Percentiles rank a stretch among this genome's conserved stretches.
phyloP scores from a whole-genome alignment of 768 basidiomycete genomes.

The Hericium erinaceus region DNA sequence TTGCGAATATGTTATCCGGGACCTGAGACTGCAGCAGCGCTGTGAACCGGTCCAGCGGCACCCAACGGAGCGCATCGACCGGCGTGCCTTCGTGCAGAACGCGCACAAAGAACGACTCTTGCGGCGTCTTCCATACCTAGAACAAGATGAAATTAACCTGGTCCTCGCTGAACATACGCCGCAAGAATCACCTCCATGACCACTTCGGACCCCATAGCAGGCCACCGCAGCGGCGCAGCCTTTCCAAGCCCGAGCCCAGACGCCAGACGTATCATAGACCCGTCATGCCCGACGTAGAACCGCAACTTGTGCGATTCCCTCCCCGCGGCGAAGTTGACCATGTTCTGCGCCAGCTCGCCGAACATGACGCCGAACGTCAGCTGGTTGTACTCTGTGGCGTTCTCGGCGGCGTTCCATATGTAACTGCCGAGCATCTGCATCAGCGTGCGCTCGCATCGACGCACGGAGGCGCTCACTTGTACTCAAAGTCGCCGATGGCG shows the following conservation, averaged over 20 bases:
- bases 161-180: neutral
- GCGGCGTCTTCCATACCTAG: slow-evolving; percentile 30
- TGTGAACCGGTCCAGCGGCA: slow-evolving; percentile 26
- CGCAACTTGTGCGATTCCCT: slow-evolving; percentile 27
- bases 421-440: slow-evolving; percentile 24
- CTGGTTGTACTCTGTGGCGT: slow-evolving; percentile 32
- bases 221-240: slow-evolving; percentile 30
- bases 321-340: slow-evolving; percentile 25
- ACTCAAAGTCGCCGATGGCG: slow-evolving; percentile 30
- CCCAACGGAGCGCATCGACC: slow-evolving; percentile 29
- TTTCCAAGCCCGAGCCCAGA: slow-evolving; percentile 32
- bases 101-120: slow-evolving; percentile 25
- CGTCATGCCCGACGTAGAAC: slow-evolving; percentile 40
- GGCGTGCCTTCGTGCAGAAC: slow-evolving; percentile 36
- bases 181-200: slow-evolving; percentile 30
- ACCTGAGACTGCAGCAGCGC: slow-evolving; percentile 23
- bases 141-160: neutral
- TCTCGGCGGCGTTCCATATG: slow-evolving; percentile 39
- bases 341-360: slow-evolving; percentile 32
- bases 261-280: slow-evolving; percentile 32
- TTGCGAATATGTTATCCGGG: slow-evolving; percentile 24
- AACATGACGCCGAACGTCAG: slow-evolving; percentile 41
- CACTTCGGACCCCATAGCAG: slow-evolving; percentile 38
- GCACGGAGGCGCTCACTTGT: slow-evolving; percentile 22
- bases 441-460: neutral